Evolutionary conservation across 2,329 filamentous ascomycete species (phyloP), one percentile per base, ranked within the genome.

Genomic region (Botryosphaeria agaves): DNA sequence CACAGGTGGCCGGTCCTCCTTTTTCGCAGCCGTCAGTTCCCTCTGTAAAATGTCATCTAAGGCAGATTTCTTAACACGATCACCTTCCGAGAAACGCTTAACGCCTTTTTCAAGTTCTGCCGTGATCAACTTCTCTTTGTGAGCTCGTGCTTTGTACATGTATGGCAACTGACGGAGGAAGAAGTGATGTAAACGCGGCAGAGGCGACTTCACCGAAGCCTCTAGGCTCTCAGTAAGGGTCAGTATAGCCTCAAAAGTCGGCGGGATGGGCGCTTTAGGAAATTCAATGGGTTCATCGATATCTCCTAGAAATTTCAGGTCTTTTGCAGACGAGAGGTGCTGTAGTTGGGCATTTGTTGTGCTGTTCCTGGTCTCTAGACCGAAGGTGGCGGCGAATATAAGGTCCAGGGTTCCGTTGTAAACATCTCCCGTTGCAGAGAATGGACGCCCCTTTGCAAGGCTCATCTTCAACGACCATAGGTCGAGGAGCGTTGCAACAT

Each of bases 31-130:
- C 7, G 47, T 38, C 8, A 47, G 37, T 32, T 49, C 46, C 3
- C 51, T 43, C 7, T 46, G 39, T 4, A 58, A 39, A 3, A 58
- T 44, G 7, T 53, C 38, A 26, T 59, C 55, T 19, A 54, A 40
- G 2, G 47, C 52, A 18, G 45, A 52, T 9, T 41, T 41, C 9
- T 48, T 39, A 14, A 42, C 36, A 12, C 47, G 44, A 4, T 50
- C 45, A 8, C 40, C 38, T 2, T 40, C 38, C 8, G 37, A 30
- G 23, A 43, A 38, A 21, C 39, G 41, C 15, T 47, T 32, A 5
- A 52, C 41, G 0, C 44, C 42, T 11, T 41, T 28, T 18, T 50
- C 45, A 3, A 65, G 45, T 4, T 45, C 40, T 1, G 39, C 39
- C 4, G 44, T 43, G 4, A 52, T 41, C 28, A 56, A 52, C 16